Evolutionary conservation across 805 yeast species (phyloP), one percentile per base, ranked within the genome.

Genomic region (Candida arabinofermentans): DNA sequence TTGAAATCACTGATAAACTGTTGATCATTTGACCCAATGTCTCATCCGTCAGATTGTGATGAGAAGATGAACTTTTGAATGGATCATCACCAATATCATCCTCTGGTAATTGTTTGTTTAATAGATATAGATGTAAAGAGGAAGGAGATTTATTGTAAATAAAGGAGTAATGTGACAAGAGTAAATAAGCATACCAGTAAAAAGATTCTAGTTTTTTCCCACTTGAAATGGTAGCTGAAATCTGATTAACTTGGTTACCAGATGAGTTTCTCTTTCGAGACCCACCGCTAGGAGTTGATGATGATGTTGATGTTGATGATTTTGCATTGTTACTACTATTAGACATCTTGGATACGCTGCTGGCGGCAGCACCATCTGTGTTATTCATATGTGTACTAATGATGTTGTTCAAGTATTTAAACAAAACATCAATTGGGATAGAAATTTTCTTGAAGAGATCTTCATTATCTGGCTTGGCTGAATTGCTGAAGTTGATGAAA

Each of bases 381-480:
- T 70, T 69, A 24, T 69, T 53, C 40, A 72, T 56, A 35, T 74
- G 70, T 19, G 72, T 65, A 43, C 59, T 61, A 24, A 70, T 61
- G 13, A 72, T 69, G 43, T 74, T 75, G 49, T 76, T 73, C 37
- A 77, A 58, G 47, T 73, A 72, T 47, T 74, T 72, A 44, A 76
- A 62, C 5, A 75, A 62, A 27, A 74, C 67, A 40, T 72, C 75
- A 22, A 69, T 66, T 24, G 71, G 70, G n/a, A 74, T 56, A 3
- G 50, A 41, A 5, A 55, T 37, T 19, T 48, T 44, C 19, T 44
- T 47, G 29, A 36, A 36, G 17, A 46, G 40, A 12, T 51, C 50
- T 3, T 38, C 45, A n/a, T 34, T 38, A 8, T 36, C 42, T 8
- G 39, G 24, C 18, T 24, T 27, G 8, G 44, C 33, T 13, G 43